Conservation (phyloP, 202 grass and related monocot genomes). For the Miscanthus sacchariflorus region DNA sequence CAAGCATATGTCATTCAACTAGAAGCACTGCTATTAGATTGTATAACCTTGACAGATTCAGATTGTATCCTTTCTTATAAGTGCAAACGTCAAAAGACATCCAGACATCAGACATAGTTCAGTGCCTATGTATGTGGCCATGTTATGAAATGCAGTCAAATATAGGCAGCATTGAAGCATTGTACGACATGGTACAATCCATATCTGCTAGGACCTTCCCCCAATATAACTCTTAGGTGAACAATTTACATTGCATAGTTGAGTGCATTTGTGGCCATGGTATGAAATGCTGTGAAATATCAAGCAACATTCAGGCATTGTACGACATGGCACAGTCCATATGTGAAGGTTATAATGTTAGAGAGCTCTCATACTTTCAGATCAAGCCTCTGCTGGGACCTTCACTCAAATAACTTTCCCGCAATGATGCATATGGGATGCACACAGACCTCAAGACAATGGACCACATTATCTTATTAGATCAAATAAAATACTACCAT, state of each 20-base stretch:
- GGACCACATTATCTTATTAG: not conserved
- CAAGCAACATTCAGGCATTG: conserved; percentile 42
- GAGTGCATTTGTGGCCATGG: not conserved
- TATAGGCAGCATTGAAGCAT: conserved; percentile 36
- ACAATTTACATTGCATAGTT: not conserved
- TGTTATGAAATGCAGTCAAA: conserved; percentile 32
- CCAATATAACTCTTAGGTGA: not conserved
- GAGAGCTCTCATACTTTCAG: conserved; percentile 33
- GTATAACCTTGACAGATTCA: not conserved
- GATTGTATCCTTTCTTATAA: not conserved
- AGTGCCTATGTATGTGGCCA: not conserved
- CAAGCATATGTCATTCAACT: not conserved
- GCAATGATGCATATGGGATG: not conserved
- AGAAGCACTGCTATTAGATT: not conserved
- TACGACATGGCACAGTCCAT: conserved; percentile 41
- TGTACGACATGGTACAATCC: conserved; percentile 35
- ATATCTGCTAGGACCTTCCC: no score
- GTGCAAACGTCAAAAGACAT: not conserved
- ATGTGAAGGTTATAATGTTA: conserved; percentile 41
- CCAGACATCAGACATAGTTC: not conserved
- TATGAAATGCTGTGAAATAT: conserved; percentile 42
- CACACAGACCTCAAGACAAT: not conserved
- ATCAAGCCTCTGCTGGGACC: conserved; percentile 56
- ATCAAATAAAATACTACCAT: conserved; percentile 1
- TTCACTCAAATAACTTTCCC: not conserved